These are phyloP conservation scores for Goniomonas avonlea DNA, from an alignment of 78 protist genomes.

Conservation along the genomic window DNA sequence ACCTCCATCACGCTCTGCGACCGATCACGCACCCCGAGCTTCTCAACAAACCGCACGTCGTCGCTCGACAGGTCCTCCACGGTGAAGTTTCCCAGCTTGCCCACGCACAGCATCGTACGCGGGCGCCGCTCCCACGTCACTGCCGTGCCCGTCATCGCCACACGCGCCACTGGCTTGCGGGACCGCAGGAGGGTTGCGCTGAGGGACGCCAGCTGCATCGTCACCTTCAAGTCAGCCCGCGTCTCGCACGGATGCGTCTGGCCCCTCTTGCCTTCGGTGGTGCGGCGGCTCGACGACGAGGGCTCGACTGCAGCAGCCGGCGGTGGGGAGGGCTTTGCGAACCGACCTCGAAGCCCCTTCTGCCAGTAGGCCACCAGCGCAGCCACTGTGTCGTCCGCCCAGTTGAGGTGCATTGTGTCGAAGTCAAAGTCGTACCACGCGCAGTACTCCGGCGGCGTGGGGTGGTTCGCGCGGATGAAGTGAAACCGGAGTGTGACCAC, in stretches of 20 bases:
- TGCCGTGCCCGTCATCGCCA: background rate
- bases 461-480: no score
- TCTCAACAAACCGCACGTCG: background rate
- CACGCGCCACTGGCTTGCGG: background rate
- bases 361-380: background rate
- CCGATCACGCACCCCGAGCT: conserved; percentile 20
- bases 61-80: conserved; percentile 6
- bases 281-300: background rate
- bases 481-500: no score
- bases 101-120: background rate
- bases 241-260: background rate
- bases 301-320: background rate
- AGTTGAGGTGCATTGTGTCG: background rate
- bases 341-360: background rate
- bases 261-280: background rate
- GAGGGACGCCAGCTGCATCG: background rate
- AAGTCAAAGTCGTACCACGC: conserved; percentile 1
- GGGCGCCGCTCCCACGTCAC: background rate
- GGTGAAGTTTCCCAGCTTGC: conserved; percentile 18
- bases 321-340: no score
- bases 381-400: background rate
- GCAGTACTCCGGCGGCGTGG: no score
- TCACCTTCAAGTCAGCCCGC: background rate
- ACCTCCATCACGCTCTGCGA: conserved; percentile 15
- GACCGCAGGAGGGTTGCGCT: background rate